Evolutionary conservation across 108 stramenopile species (phyloP).

Genomic region (Stephanodiscus minutulus): DNA sequence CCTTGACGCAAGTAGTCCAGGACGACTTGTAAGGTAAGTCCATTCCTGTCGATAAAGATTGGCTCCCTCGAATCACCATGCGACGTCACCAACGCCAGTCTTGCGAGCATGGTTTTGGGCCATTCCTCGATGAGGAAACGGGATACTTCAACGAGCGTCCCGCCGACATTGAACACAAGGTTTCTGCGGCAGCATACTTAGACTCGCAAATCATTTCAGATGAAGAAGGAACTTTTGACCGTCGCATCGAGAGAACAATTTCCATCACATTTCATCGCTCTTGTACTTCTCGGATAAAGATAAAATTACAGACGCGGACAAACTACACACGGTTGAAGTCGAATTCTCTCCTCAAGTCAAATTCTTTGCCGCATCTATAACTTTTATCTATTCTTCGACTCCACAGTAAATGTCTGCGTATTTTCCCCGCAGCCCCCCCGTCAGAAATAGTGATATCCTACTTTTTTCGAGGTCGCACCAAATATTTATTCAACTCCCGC

Average conservation of each 20-base stretch:
- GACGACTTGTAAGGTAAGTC: no score
- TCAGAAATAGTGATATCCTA: not conserved
- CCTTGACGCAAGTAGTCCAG: no score
- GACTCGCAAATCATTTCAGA: no score
- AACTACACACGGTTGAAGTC: not conserved
- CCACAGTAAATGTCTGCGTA: not conserved
- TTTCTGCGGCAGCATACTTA: no score
- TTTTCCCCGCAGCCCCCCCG: not conserved
- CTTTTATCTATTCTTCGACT: not conserved
- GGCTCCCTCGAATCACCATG: slow-evolving; percentile 3
- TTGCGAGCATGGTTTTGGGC: slow-evolving; percentile 18
- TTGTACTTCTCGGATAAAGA: no score
- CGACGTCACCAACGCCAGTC: slow-evolving; percentile 25
- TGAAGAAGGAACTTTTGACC: no score
- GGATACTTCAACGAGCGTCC: slow-evolving; percentile 20
- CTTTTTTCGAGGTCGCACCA: slow-evolving; percentile 41
- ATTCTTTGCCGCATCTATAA: not conserved
- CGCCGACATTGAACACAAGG: slow-evolving; percentile 31
- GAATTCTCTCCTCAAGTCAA: not conserved
- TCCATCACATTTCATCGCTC: no score
- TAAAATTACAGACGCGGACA: not conserved
- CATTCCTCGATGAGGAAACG: slow-evolving; percentile 10
- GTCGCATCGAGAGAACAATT: no score
- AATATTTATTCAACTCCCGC: slow-evolving; percentile 44
- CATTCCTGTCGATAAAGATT: slow-evolving; percentile 6